These are phyloP conservation scores for Termitomyces sp. DNA, from an alignment of 768 basidiomycete genomes.

Conservation along the genomic window DNA sequence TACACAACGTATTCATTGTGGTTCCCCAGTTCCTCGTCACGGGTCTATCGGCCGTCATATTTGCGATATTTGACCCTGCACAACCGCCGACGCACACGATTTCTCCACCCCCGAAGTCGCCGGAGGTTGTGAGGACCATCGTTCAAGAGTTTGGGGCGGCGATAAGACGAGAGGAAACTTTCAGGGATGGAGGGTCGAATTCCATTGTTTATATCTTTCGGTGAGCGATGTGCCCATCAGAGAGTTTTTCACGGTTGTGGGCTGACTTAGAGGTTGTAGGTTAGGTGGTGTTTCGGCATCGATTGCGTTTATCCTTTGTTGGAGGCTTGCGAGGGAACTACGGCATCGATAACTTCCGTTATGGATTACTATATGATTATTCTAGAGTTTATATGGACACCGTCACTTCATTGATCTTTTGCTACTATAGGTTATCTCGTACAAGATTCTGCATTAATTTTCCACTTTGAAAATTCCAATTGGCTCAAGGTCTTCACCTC, in stretches of 20 bases:
- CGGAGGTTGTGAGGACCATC: slow-evolving; percentile 1
- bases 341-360: slow-evolving; percentile 28
- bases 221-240: slow-evolving; percentile 33
- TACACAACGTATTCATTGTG: slow-evolving; percentile 93
- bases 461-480: too few relatives aligned
- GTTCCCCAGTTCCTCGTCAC: slow-evolving; percentile 93
- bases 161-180: slow-evolving; percentile 11
- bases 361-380: neutral
- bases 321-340: slow-evolving; percentile 49
- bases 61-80: slow-evolving; percentile 75
- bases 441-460: neutral
- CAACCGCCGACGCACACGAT: slow-evolving; percentile 23
- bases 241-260: neutral
- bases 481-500: too few relatives aligned
- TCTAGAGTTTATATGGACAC: neutral
- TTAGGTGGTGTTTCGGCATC: slow-evolving; percentile 52
- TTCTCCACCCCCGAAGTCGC: slow-evolving; percentile 3
- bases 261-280: slow-evolving; percentile 24
- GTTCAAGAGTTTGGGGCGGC: neutral
- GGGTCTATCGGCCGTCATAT: slow-evolving; percentile 78
- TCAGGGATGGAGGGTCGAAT: slow-evolving; percentile 36
- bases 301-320: slow-evolving; percentile 50
- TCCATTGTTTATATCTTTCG: slow-evolving; percentile 80
- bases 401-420: neutral
- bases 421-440: neutral